These are phyloP conservation scores for Globisporangium recalcitrans DNA, from an alignment of 352 stramenopile genomes.

Conservation along the genomic window DNA sequence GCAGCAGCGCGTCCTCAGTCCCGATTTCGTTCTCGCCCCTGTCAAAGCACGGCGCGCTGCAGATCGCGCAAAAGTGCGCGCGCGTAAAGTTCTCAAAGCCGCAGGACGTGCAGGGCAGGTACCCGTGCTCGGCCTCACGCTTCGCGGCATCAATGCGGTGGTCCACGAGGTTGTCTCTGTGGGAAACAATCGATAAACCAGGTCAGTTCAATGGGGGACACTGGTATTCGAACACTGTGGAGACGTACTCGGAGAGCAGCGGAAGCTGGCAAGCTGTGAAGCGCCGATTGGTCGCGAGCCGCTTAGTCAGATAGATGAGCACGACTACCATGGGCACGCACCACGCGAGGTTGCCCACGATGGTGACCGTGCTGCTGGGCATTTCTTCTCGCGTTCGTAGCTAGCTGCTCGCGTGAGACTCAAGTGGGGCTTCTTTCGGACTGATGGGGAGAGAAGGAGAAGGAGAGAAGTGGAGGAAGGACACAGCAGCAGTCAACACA, in stretches of 20 bases:
- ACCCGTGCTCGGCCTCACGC: conserved; percentile 5
- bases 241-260: conserved; percentile 13
- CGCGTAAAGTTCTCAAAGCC: conserved; percentile 7
- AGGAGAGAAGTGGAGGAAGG: background rate
- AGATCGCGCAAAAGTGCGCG: conserved; percentile 8
- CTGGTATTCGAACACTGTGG: too few species aligned
- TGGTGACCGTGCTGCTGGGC: background rate
- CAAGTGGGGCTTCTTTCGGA: background rate
- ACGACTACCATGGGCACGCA: conserved; percentile 7
- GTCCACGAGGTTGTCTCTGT: conserved; percentile 9
- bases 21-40: conserved; percentile 62
- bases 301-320: conserved; percentile 13
- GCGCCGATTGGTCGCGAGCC: conserved; percentile 11
- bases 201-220: background rate
- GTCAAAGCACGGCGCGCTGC: conserved; percentile 1
- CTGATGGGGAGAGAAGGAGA: background rate
- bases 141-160: conserved; percentile 15
- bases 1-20: conserved; percentile 89
- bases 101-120: background rate
- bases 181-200: background rate
- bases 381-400: background rate
- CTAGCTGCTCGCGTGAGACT: background rate
- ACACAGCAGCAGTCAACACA: background rate
- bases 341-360: conserved; percentile 12
- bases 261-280: conserved; percentile 10